Evolutionary conservation across 768 basidiomycete genomes (phyloP).

Genomic region (Pseudohyphozyma bogoriensis): DNA sequence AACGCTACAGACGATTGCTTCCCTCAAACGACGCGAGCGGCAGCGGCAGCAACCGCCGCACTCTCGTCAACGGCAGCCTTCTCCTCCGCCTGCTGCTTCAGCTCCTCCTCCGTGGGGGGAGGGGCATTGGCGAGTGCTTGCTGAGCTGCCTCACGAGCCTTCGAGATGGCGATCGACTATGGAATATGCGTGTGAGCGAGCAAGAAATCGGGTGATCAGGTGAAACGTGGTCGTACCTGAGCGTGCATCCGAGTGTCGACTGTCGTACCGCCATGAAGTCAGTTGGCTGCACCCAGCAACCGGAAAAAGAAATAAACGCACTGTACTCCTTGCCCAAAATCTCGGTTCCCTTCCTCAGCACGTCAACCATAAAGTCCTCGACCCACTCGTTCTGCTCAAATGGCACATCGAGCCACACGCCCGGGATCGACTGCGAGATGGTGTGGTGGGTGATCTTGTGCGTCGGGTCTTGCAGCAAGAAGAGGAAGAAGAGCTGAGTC

Average conservation of each 20-base stretch:
- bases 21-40: neutral
- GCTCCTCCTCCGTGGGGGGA: too few species aligned
- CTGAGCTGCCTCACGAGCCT: conserved; percentile 11
- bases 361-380: conserved; percentile 84
- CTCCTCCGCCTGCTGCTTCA: neutral
- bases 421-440: conserved; percentile 70
- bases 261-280: too few species aligned
- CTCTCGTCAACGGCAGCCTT: neutral
- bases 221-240: too few species aligned
- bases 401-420: conserved; percentile 71
- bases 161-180: conserved; percentile 13
- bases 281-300: too few species aligned
- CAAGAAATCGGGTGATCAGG: too few species aligned
- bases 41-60: neutral
- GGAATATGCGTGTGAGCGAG: too few species aligned
- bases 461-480: conserved; percentile 64
- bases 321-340: conserved; percentile 45
- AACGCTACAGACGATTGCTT: too few species aligned
- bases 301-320: too few species aligned
- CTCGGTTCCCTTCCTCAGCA: conserved; percentile 71
- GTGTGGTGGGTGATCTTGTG: conserved; percentile 69
- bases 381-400: conserved; percentile 88
- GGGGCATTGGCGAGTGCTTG: too few species aligned
- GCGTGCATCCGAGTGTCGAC: conserved; percentile 21
- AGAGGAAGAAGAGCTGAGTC: conserved; percentile 60